Evolutionary conservation across 257 asterid species (phyloP), one percentile per base, ranked within the genome.

Genomic region (Solanum chmielewskii): DNA sequence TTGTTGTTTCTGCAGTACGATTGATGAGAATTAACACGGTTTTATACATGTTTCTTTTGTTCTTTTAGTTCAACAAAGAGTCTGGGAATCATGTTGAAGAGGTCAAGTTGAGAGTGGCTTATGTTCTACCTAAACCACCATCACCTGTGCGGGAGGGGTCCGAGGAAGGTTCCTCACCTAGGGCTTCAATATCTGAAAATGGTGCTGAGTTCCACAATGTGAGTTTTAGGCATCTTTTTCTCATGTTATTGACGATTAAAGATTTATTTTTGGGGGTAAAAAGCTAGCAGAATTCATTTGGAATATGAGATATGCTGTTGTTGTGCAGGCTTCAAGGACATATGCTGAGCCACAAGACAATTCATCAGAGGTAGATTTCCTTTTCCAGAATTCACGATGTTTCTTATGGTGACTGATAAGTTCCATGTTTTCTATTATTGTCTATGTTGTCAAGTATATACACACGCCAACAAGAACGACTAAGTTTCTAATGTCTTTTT

Each of bases 61-160:
- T 33, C 59, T 84, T 86, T 80, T 86, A 97, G 99, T 97, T 97
- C 89, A 94, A 85, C 91, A 97, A 91, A 93, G 98, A 97, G 82
- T 93, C 95, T 2, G 98, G 99, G 89, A 94, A 94, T 88, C 95
- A 90, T 9, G 98, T 97, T 85, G 98, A 94, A 71, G 99, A 97
- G 88, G 90, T 92, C 93, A 97, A 97, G 93, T 92, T 97, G 96
- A 94, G 92, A 91, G 99, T 97, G 86, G 75, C 91, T 15, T 97
- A 95, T 93, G 93, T 94, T 85, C 90, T 96, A 37, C 95, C 93
- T 33, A 97, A 90, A 86, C 98, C 95, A 64, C 98, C 99, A 86
- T 97, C 98, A 52, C 98, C 98, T 6, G 98, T 94, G 78, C 93
- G 91, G 45, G 99, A 97, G 93, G 98, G 98, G 62, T 95, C 98